A percentile compares a stretch with the other conserved stretches of the same genome.
These are phyloP conservation scores for Mucor plumbeus DNA, from an alignment of 371 early-diverging fungal species.

Conservation along the genomic window DNA sequence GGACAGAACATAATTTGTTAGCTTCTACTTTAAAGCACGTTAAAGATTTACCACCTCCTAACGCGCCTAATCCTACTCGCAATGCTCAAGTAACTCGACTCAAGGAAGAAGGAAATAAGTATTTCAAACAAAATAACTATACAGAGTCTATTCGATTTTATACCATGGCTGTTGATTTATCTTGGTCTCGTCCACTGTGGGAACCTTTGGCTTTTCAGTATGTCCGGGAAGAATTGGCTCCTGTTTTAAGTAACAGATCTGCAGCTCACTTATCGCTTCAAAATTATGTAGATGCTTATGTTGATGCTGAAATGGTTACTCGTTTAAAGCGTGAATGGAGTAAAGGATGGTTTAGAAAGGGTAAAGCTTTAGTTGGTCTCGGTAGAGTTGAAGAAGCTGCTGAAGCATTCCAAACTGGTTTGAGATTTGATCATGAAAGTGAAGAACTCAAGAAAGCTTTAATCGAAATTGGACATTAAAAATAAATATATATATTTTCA, in stretches of 20 bases:
- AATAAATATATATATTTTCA: neutral
- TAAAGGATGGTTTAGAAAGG: constrained; percentile 84
- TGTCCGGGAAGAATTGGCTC: constrained; percentile 72
- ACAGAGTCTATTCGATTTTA: constrained; percentile 75
- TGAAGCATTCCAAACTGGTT: constrained; percentile 70
- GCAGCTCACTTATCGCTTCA: constrained; percentile 72
- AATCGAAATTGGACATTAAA: constrained; percentile 20
- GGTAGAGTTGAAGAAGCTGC: constrained; percentile 69
- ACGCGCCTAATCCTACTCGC: constrained; percentile 65
- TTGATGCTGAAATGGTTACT: constrained; percentile 80
- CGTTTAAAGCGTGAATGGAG: constrained; percentile 76
- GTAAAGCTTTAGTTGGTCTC: constrained; percentile 73
- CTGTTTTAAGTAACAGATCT: constrained; percentile 74
- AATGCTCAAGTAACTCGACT: constrained; percentile 69
- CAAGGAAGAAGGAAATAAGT: constrained; percentile 78
- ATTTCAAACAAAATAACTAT: constrained; percentile 69
- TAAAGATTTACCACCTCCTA: constrained; percentile 73
- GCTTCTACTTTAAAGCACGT: constrained; percentile 57
- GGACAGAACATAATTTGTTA: constrained; percentile 57
- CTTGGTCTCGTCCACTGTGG: constrained; percentile 80
- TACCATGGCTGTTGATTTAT: constrained; percentile 73
- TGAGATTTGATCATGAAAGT: constrained; percentile 72
- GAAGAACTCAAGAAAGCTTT: constrained; percentile 62
- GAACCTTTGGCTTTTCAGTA: constrained; percentile 68
- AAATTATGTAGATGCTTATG: constrained; percentile 74